A percentile compares a stretch with the other conserved stretches of the same genome.
phyloP scores from a whole-genome alignment of 345 rosid species.

The Dimocarpus longan region DNA sequence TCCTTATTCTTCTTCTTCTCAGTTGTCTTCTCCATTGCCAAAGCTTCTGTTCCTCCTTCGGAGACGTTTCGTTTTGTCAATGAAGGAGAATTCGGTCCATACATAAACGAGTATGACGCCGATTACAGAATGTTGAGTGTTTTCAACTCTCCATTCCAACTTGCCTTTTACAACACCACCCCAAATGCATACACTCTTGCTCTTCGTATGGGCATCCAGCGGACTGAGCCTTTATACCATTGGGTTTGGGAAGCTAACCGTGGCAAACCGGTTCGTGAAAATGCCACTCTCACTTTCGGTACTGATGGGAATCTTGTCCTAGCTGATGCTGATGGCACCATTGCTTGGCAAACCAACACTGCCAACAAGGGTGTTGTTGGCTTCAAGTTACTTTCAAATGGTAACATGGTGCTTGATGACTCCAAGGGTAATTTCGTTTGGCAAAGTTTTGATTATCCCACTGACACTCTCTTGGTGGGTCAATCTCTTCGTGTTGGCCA shows the following conservation, averaged over 20 bases:
- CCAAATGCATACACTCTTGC: slow-evolving; percentile 61
- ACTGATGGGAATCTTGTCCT: slow-evolving; percentile 57
- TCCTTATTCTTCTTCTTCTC: slow-evolving; percentile 14
- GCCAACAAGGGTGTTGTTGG: slow-evolving; percentile 64
- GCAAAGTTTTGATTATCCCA: slow-evolving; percentile 67
- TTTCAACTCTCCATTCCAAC: slow-evolving; percentile 44
- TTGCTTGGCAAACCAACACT: slow-evolving; percentile 67
- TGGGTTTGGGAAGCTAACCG: slow-evolving; percentile 83
- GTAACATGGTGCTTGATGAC: slow-evolving; percentile 63
- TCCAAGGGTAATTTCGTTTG: slow-evolving; percentile 44
- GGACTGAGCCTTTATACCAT: slow-evolving; percentile 39
- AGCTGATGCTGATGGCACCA: slow-evolving; percentile 55
- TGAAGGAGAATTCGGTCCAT: slow-evolving; percentile 40
- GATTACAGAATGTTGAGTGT: slow-evolving; percentile 32
- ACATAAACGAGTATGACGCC: slow-evolving; percentile 39
- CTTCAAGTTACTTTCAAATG: slow-evolving; percentile 49
- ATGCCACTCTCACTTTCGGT: slow-evolving; percentile 51
- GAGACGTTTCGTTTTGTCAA: slow-evolving; percentile 40
- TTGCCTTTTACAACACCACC: slow-evolving; percentile 65
- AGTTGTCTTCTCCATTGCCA: slow-evolving; percentile 18
- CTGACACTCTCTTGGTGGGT: slow-evolving; percentile 63
- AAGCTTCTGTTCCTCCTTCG: slow-evolving; percentile 43
- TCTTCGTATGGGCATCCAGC: slow-evolving; percentile 44
- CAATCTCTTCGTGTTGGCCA: slow-evolving; percentile 43
- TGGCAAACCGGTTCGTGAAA: slow-evolving; percentile 61